A percentile compares a stretch with the other conserved stretches of the same genome.
phyloP scores from a whole-genome alignment of 768 basidiomycete genomes.

The Calvatia gigantea region DNA sequence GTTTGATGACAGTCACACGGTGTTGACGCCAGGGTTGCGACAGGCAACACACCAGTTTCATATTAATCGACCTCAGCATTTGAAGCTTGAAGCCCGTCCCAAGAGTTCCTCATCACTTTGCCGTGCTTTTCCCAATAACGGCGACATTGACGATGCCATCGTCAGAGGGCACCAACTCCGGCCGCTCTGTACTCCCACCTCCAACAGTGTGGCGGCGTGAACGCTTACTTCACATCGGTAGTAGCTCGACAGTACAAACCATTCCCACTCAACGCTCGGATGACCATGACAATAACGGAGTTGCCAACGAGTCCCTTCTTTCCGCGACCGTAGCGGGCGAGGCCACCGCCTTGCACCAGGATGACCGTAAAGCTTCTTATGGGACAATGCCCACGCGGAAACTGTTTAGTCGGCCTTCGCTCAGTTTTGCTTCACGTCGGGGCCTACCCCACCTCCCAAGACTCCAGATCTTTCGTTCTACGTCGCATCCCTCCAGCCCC shows the following conservation, averaged over 20 bases:
- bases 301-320: not conserved
- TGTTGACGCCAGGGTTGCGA: not conserved
- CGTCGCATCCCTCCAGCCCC: slow-evolving; percentile 31
- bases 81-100: not conserved
- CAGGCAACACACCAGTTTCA: too few species aligned
- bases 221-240: slow-evolving; percentile 56
- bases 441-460: slow-evolving; percentile 34
- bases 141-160: slow-evolving; percentile 3
- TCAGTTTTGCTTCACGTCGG: slow-evolving; percentile 30
- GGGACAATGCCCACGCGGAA: slow-evolving; percentile 46
- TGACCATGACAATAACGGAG: not conserved
- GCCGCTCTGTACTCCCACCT: slow-evolving; percentile 34
- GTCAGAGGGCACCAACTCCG: slow-evolving; percentile 27
- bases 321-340: slow-evolving; percentile 4
- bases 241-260: slow-evolving; percentile 16
- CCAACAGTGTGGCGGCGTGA: slow-evolving; percentile 59
- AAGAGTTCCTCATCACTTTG: not conserved
- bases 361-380: slow-evolving; percentile 39
- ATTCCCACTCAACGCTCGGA: not conserved
- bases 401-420: slow-evolving; percentile 23
- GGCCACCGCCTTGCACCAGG: slow-evolving; percentile 24
- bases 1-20: not conserved
- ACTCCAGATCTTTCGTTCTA: slow-evolving; percentile 24
- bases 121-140: not conserved
- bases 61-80: not conserved